Base-by-base conservation (phyloP, 805 yeast species). In the Monosporozyma yasuniensis region DNA sequence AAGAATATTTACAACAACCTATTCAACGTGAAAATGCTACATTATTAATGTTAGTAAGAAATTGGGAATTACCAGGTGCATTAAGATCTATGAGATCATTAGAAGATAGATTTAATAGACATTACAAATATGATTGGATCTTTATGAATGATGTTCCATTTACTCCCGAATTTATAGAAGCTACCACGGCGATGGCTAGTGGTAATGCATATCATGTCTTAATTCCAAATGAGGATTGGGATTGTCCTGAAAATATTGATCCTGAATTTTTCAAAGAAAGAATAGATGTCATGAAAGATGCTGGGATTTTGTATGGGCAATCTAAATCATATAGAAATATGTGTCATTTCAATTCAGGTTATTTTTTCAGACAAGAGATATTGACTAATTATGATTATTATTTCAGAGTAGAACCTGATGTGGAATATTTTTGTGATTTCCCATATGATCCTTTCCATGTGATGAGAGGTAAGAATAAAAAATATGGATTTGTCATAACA, bases 331-430 rank as follows among this genome's bases (percentile, higher is more conserved):
- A 85, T 61, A 78, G 97, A 63, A 90, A 91, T 66, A 93, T 93
- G 98, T 93, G 98, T 67, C 77, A 96, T 37, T 91, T 84, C 71
- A 91, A 93, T 63, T 84, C 95, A 2, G 97, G 98, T 0, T 86
- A 75, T 64, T 93, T 93, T 70, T 91, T 80, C 71, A 78, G 85
- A 62, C 95, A 89, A 61, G 80, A 80, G 50, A 63, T 88, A 43
- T 68, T 90, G 57, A 65, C 72, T 43, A 73, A 83, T 32, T 93
- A 86, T 69, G 91, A 88, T 53, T 93, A 83, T 74, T 91, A 91
- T 70, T 90, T 96, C 80, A 76, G 99, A 55, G 96, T 91, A 11
- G 99, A 91, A 66, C 99, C 99, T 0, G 88, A 83, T 55, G 89
- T 90, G 46, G 81, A 86, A 61, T 85, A 86, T 65, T 85, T 74